Evolutionary conservation across 2,329 filamentous ascomycete genomes (phyloP), one percentile per base, ranked within the genome.

Genomic region (Penicillium verrucosum): DNA sequence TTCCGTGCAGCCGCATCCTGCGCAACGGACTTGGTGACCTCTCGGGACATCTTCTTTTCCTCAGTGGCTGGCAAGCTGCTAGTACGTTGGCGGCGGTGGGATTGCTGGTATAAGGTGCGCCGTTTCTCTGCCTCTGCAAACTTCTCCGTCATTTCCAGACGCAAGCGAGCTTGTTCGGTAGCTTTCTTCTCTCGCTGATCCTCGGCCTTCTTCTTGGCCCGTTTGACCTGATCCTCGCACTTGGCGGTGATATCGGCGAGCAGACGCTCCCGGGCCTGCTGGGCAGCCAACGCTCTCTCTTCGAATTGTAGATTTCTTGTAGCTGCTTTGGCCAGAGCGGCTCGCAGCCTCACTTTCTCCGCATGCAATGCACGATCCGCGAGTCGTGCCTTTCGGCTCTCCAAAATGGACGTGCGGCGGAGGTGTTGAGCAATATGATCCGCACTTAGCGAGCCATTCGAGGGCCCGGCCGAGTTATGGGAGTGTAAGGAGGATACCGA

Each of bases 191-290:
- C 84, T 66, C 84, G 83, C 65, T 84, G 85, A 60, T 87, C 85
- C 71, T 87, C 85, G 9, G 85, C 85, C 51, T 86, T 82, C 70
- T 85, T 83, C 77, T 87, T 88, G 42, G 85, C 85, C 38, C 84
- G 78, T 59, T 82, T 78, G 30, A 88, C 85, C 68, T 88, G 84
- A 66, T 87, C 85, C 56, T 85, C 85, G 66, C 85, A 87, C 69
- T 82, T 80, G 60, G 85, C 84, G 8, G 85, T 81, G 11, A 88
- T 85, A 63, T 87, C 84, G 3, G 85, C 85, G 48, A 88, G 71
- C 56, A 86, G 78, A 60, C 82, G 82, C 74, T 88, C 84, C 55
- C 85, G 81, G 18, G 85, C 82, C 52, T 85, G 77, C 63, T 87
- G 81, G 23, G 85, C 85, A 27, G 85, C 85, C 65, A 86, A 67